phyloP scores from a whole-genome alignment of 331 rosid genomes.

The Phaseolus coccineus region DNA sequence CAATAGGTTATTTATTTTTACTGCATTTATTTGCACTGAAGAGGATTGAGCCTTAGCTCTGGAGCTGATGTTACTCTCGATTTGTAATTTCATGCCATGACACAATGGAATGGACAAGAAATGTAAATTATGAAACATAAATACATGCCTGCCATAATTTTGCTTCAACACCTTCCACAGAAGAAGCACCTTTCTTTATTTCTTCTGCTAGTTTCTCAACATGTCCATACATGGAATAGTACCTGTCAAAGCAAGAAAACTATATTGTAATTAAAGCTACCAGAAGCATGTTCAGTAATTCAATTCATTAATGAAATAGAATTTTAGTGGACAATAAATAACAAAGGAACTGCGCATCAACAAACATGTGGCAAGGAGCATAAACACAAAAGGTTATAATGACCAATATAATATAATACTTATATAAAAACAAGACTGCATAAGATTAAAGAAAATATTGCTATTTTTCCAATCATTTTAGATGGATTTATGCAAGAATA shows the following conservation, averaged over 20 bases:
- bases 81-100: slow-evolving; percentile 21
- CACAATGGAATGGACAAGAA: slow-evolving; percentile 35
- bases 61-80: slow-evolving; percentile 13
- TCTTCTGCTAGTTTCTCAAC: slow-evolving; percentile 93
- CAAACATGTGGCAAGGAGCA: neutral
- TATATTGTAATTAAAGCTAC: neutral
- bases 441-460: neutral
- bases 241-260: slow-evolving; percentile 57
- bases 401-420: neutral
- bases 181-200: slow-evolving; percentile 88
- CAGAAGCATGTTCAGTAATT: slow-evolving; percentile 29
- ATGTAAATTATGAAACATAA: slow-evolving; percentile 22
- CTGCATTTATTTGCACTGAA: neutral
- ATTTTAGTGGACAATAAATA: neutral
- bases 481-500: neutral
- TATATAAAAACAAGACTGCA: slow-evolving; percentile 1
- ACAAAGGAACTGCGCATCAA: slow-evolving; percentile 6
- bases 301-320: slow-evolving; percentile 12
- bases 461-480: neutral
- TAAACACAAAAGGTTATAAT: neutral
- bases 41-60: neutral
- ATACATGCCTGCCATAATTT: slow-evolving; percentile 85
- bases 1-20: slow-evolving; percentile 15
- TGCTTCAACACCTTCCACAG: slow-evolving; percentile 94
- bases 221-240: slow-evolving; percentile 97